A percentile compares a stretch with the other conserved stretches of the same genome.
These are phyloP conservation scores for Tetracladium setigerum DNA, from an alignment of 495 filamentous ascomycete species.

Conservation along the genomic window DNA sequence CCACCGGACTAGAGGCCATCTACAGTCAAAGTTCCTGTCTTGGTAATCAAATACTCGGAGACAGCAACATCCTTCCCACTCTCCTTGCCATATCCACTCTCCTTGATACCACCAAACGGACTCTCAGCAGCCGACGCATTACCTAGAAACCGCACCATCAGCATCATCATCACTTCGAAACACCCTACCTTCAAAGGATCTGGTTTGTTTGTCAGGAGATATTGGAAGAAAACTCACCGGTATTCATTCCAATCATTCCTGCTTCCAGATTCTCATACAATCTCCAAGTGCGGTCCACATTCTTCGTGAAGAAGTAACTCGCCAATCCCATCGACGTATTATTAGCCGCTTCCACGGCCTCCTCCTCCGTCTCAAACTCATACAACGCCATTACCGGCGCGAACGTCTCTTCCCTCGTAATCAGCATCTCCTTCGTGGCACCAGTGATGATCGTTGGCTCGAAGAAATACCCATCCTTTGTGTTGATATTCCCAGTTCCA, in stretches of 20 bases:
- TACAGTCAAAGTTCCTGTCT: constrained; percentile 60
- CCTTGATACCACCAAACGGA: constrained; percentile 71
- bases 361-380: constrained; percentile 62
- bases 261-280: constrained; percentile 67
- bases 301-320: constrained; percentile 68
- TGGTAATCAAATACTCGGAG: constrained; percentile 62
- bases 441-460: constrained; percentile 60
- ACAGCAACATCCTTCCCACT: constrained; percentile 66
- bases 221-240: constrained; percentile 41
- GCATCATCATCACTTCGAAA: constrained; percentile 23
- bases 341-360: constrained; percentile 55
- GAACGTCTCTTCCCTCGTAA: constrained; percentile 63
- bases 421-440: constrained; percentile 55
- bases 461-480: constrained; percentile 59
- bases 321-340: constrained; percentile 60
- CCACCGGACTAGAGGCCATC: constrained; percentile 45
- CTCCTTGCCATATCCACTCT: constrained; percentile 71
- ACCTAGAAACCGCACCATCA: neutral
- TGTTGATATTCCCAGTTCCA: constrained; percentile 18
- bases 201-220: neutral
- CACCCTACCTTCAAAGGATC: neutral
- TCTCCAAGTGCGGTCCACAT: constrained; percentile 63
- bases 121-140: constrained; percentile 61
- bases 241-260: constrained; percentile 70
- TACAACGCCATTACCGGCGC: constrained; percentile 62